These are phyloP conservation scores for Cladosporium sp. DNA, from an alignment of 2,329 filamentous ascomycete genomes.

Conservation along the genomic window DNA sequence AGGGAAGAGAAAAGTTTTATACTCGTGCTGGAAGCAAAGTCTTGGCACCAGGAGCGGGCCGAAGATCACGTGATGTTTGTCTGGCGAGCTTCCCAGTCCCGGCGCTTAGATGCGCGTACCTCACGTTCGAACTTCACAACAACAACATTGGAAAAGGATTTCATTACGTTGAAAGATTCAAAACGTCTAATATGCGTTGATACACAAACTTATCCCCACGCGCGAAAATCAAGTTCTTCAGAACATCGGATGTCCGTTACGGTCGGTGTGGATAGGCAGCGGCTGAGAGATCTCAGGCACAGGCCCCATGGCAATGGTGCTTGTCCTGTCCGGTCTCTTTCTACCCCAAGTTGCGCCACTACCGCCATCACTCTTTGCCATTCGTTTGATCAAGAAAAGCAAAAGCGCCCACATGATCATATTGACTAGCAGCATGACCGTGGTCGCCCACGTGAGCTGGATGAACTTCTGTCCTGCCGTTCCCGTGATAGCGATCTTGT, in stretches of 20 bases:
- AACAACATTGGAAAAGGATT: not conserved
- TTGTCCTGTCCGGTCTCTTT: constrained; percentile 13
- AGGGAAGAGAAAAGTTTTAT: constrained; percentile 14
- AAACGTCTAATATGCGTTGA: not conserved
- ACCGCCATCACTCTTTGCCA: not conserved
- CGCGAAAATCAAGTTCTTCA: not conserved
- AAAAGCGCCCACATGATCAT: constrained; percentile 15
- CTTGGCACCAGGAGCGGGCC: constrained; percentile 3
- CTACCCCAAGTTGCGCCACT: constrained; percentile 3
- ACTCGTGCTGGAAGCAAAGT: not conserved
- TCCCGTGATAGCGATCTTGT: constrained; percentile 44
- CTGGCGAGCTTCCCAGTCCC: no score
- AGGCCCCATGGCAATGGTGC: constrained; percentile 7
- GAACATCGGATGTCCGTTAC: constrained; percentile 5
- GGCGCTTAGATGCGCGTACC: no score
- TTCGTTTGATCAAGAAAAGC: constrained; percentile 8
- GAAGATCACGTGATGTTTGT: not conserved
- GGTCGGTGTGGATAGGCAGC: constrained; percentile 2
- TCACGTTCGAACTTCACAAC: not conserved
- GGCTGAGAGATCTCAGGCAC: constrained; percentile 1
- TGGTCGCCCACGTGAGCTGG: constrained; percentile 54
- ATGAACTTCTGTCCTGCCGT: constrained; percentile 51
- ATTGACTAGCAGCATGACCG: constrained; percentile 26
- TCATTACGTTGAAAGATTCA: not conserved
- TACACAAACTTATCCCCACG: not conserved